Evolutionary conservation across 495 filamentous ascomycete species (phyloP), one percentile per base, ranked within the genome.

Genomic region (Emericellopsis terricola): DNA sequence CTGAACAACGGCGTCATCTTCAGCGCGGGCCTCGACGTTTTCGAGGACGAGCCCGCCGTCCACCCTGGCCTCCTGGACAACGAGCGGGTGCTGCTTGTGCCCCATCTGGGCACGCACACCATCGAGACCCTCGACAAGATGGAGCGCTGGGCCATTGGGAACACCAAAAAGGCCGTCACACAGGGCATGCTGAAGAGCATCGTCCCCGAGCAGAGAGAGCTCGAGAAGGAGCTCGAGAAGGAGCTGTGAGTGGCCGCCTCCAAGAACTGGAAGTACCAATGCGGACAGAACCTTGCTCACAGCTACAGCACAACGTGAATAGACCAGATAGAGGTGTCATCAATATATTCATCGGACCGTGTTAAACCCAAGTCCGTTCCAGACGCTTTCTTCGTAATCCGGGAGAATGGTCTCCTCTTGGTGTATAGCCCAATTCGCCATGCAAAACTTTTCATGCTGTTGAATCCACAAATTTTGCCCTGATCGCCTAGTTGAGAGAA

Each of bases 11-110:
- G 78, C 8, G 72, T 76, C 52, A 78, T 83, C 37, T 59, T 57
- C 30, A 64, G 64, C 36, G 60, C 67, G 37, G 80, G 80, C n/a
- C 58, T 86, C 20, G 80, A 86, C 46, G 80, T 86, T n/a, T 86
- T 68, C 41, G 80, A 86, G 55, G 60, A 81, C 17, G 80, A 86
- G 54, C 80, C 80, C 1, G 52, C 68, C 20, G 60, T 89, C 23
- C 76, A 87, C 44, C 59, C 68, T 2, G 79, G 76, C 2, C 55
- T 91, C 26, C 52, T 87, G 24, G 64, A 61, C 36, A 81, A 79
- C 46, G 68, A 72, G 3, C 60, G 68, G 19, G 77, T 80, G 19
- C 71, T 87, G 56, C 49, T 91, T 32, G 49, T 85, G 31, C 82
- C 82, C 17, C 82, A 91, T 51, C 79, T 89, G 56, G 82, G 81